Conservation (phyloP, 2,329 filamentous ascomycete genomes). For the Pezicula radicicola region DNA sequence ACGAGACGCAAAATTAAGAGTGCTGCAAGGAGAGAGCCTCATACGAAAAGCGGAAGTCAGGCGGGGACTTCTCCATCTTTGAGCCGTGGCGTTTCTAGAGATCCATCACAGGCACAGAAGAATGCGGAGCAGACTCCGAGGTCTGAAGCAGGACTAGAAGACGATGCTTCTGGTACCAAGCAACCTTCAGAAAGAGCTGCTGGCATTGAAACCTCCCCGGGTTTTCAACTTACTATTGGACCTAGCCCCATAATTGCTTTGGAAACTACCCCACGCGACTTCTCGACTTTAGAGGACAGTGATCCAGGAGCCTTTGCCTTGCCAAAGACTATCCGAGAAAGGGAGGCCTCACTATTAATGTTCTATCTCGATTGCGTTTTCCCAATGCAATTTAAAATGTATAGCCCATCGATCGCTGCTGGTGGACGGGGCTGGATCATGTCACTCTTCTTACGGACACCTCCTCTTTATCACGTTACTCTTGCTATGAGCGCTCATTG, state of each 20-base stretch:
- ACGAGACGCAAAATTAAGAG: background rate
- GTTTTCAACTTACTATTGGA: too few relatives aligned
- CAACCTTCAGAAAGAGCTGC: too few relatives aligned
- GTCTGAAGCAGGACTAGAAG: too few relatives aligned
- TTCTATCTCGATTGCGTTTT: conserved; percentile 2
- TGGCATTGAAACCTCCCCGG: too few relatives aligned
- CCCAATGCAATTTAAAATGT: background rate
- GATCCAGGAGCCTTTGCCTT: background rate
- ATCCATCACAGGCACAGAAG: background rate
- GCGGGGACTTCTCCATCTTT: background rate
- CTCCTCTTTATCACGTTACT: background rate
- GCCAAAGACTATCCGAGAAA: background rate
- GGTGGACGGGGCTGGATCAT: conserved; percentile 1
- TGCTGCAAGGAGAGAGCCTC: background rate
- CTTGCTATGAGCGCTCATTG: background rate
- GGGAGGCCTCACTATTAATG: background rate
- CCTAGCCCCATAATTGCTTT: too few relatives aligned
- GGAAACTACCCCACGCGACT: too few relatives aligned
- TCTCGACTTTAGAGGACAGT: background rate
- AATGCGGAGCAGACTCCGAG: background rate
- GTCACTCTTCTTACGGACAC: background rate
- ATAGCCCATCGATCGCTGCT: background rate
- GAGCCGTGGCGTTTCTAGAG: background rate
- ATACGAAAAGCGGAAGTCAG: background rate
- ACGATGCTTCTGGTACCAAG: background rate